Percentiles rank a stretch among this genome's conserved stretches.
Evolutionary conservation across 139 green algal species (phyloP).

Genomic region (Chlamydomonas sp.): DNA sequence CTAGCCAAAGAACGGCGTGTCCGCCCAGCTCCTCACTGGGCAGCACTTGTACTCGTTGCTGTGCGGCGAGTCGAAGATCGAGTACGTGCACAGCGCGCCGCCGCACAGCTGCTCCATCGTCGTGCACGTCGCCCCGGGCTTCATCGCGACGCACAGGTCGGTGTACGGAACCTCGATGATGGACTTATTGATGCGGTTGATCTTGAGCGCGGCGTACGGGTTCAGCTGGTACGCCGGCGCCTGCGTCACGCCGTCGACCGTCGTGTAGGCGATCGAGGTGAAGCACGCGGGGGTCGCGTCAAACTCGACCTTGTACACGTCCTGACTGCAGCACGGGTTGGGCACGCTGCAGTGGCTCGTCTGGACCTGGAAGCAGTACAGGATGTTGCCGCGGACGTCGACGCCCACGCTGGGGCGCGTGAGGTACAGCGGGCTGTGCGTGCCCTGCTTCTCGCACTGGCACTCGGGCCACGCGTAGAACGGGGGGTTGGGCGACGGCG

Average conservation of each 20-base stretch:
- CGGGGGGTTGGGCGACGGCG: neutral
- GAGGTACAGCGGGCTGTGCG: neutral
- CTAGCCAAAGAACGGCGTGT: neutral
- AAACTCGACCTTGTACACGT: slow-evolving; percentile 22
- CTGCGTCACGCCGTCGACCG: slow-evolving; percentile 12
- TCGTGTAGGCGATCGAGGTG: slow-evolving; percentile 24
- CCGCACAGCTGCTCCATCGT: slow-evolving; percentile 15
- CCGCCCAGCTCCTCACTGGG: slow-evolving; percentile 11
- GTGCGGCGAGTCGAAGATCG: slow-evolving; percentile 25
- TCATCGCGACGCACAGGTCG: slow-evolving; percentile 21
- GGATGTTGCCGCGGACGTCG: neutral
- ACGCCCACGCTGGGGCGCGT: neutral
- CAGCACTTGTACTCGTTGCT: slow-evolving; percentile 21
- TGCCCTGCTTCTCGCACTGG: neutral
- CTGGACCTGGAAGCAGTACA: slow-evolving; percentile 5
- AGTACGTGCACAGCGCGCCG: slow-evolving; percentile 16
- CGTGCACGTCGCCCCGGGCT: neutral
- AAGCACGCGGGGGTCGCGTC: slow-evolving; percentile 16
- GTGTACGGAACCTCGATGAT: neutral
- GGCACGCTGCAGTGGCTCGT: neutral
- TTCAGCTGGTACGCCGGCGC: slow-evolving; percentile 20
- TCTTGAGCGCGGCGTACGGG: slow-evolving; percentile 23
- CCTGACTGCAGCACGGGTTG: neutral
- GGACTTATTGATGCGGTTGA: slow-evolving; percentile 23
- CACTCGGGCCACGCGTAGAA: slow-evolving; percentile 2